phyloP scores from a whole-genome alignment of 345 rosid genomes.

The Geranium brycei region DNA sequence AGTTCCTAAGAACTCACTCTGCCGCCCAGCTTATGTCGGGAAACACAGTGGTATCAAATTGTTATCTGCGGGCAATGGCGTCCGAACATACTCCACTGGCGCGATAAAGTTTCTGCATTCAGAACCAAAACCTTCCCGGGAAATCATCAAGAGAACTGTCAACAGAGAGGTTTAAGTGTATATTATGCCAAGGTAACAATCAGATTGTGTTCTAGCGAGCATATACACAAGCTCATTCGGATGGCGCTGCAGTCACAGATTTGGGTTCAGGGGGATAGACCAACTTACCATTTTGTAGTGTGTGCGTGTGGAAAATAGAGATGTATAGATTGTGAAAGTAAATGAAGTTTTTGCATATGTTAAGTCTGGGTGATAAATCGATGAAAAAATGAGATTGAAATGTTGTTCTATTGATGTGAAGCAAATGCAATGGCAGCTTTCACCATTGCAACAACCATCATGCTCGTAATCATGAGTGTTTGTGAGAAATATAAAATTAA shows the following conservation, averaged over 20 bases:
- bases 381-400: neutral
- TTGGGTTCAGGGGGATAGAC: constrained; percentile 15
- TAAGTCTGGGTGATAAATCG: neutral
- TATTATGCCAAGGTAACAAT: too few relatives aligned
- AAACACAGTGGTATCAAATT: constrained; percentile 4
- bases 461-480: neutral
- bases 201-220: constrained; percentile 1
- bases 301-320: neutral
- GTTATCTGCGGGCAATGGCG: constrained; percentile 2
- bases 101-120: constrained; percentile 9
- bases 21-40: constrained; percentile 9
- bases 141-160: constrained; percentile 1
- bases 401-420: too few relatives aligned
- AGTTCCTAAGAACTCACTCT: constrained; percentile 9
- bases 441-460: neutral
- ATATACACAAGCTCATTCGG: constrained; percentile 18
- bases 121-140: constrained; percentile 18
- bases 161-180: neutral
- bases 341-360: neutral
- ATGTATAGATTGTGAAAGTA: neutral
- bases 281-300: neutral
- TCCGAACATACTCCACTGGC: constrained; percentile 10
- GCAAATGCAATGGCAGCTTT: neutral
- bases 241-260: constrained; percentile 54
- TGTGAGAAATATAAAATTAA: neutral